A percentile compares a stretch with the other conserved stretches of the same genome.
These are phyloP conservation scores for Hypoxylon rubiginosum DNA, from an alignment of 2,329 filamentous ascomycete species.

Conservation along the genomic window DNA sequence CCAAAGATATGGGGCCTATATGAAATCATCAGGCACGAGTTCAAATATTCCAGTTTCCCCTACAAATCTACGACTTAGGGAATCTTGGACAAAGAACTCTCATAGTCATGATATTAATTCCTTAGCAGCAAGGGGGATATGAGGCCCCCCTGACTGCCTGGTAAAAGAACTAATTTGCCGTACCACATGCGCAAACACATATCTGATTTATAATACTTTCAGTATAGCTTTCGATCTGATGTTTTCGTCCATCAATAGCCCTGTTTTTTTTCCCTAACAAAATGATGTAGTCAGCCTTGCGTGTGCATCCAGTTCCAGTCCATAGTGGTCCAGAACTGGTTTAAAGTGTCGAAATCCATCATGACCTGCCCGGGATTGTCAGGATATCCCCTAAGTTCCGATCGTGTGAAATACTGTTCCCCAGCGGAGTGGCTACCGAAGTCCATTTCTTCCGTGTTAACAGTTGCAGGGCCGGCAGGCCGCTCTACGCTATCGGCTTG, in stretches of 20 bases:
- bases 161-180: neutral
- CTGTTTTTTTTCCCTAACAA: neutral
- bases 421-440: neutral
- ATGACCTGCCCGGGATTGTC: neutral
- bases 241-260: no score
- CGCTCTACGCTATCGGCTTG: neutral
- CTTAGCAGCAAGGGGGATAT: neutral
- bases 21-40: no score
- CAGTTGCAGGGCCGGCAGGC: neutral
- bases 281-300: neutral
- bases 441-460: neutral
- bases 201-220: neutral
- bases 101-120: neutral
- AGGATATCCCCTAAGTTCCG: neutral
- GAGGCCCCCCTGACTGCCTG: no score
- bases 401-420: neutral
- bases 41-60: no score
- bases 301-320: neutral
- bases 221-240: neutral
- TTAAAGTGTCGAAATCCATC: neutral
- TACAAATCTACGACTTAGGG: no score
- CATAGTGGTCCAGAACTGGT: neutral
- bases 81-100: neutral
- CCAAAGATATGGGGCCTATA: no score
- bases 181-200: neutral